Evolutionary conservation across 768 basidiomycete species (phyloP), one percentile per base, ranked within the genome.

Genomic region (Psilocybe tampanensis): DNA sequence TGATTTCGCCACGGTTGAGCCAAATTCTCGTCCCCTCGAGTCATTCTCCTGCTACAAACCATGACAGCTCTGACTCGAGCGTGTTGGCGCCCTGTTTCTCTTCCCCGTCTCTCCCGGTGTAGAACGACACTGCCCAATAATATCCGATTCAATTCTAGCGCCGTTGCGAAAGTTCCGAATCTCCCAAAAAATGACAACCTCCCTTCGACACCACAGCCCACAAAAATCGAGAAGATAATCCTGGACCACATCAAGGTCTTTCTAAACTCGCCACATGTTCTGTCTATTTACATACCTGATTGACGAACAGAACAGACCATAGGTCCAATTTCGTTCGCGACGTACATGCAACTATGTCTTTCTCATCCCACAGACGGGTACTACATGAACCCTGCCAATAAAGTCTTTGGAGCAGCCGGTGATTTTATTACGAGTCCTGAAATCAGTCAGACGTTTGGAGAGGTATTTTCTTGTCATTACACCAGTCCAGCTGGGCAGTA

Each of bases 381-480:
- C 74, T 98, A 98, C 76, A 92, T 90, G 77, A 89, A 86, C 34
- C 72, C 83, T 0, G 65, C 78, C 13, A 80, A 91, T 55, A 79
- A 84, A 42, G 88, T 98, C 2, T 93, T 99, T 65, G 97, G 97
- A 12, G 60, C 84, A 0, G 77, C 80, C 41, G 97, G 97, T 5
- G 97, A 99, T 76, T 99, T 98, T 67, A 89, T 91, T 19, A 99
- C 97, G 11, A 94, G 91, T 64, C 97, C 96, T 1, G 97, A 99
- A 71, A 98, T 99, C 52, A 92, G 86, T 64, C 95, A 98, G 69
- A 85, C 92, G 0, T 98, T 98, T 69, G 97, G 97, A 57, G 96
- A 99, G 86, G 96, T 95, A 68, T 61, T 84, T 9, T 33, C 55
- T 22, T 50, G 39, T 52, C 12, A 22, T 18, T n/a, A 34, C 12